These are phyloP conservation scores for Paecilomyces dactylethromorphus DNA, from an alignment of 2,329 filamentous ascomycete genomes.

Conservation along the genomic window DNA sequence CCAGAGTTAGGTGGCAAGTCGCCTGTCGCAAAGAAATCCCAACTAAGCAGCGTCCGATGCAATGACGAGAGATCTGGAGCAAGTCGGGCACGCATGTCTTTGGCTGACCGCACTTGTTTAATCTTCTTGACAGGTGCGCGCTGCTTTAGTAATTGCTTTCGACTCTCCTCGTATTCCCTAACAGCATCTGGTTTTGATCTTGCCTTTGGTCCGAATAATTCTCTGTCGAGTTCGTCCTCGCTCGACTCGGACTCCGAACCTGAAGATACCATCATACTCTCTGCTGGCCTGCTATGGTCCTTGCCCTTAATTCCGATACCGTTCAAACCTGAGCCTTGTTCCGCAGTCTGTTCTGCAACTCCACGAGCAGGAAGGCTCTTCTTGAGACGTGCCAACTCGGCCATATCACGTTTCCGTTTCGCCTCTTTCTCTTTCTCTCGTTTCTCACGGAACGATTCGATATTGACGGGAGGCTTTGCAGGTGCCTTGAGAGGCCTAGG, in stretches of 20 bases:
- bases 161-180: constrained; percentile 42
- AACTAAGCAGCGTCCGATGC: constrained; percentile 79
- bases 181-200: constrained; percentile 34
- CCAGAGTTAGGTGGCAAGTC: constrained; percentile 73
- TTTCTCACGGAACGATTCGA: constrained; percentile 61
- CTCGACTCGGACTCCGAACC: constrained; percentile 59
- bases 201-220: constrained; percentile 51
- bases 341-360: constrained; percentile 51
- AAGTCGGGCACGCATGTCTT: constrained; percentile 89
- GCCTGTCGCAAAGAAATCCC: constrained; percentile 90
- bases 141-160: constrained; percentile 46
- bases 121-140: constrained; percentile 76
- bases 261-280: constrained; percentile 83
- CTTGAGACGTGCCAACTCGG: constrained; percentile 63
- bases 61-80: constrained; percentile 80
- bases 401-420: constrained; percentile 64
- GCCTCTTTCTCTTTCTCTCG: constrained; percentile 70
- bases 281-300: constrained; percentile 61
- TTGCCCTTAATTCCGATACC: constrained; percentile 69
- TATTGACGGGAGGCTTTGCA: constrained; percentile 27
- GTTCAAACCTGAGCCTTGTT: constrained; percentile 71
- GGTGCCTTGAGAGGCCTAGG: constrained; percentile 20
- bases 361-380: constrained; percentile 45
- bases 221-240: constrained; percentile 68
- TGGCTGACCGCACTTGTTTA: constrained; percentile 71